phyloP scores from a whole-genome alignment of 164 flowering plant genomes.

The Aristolochia fimbriata region DNA sequence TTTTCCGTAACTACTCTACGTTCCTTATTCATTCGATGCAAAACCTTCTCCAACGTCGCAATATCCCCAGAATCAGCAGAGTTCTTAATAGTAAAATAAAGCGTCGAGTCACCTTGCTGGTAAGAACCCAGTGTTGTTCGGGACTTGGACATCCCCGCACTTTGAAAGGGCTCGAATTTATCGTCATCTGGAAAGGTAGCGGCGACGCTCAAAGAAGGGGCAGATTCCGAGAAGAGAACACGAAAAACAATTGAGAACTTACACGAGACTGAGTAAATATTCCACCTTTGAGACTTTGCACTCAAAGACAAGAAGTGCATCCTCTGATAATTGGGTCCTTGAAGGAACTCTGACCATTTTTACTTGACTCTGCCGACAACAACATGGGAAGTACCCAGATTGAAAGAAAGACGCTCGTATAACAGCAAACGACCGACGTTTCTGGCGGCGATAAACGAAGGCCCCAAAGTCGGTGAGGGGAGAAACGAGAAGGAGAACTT shows the following conservation, averaged over 20 bases:
- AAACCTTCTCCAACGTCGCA: conserved; percentile 36
- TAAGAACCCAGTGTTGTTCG: conserved; percentile 51
- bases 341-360: conserved; percentile 1
- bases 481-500: too few relatives aligned
- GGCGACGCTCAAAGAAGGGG: background rate
- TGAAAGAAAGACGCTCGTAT: too few relatives aligned
- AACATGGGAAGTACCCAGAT: background rate
- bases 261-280: conserved; percentile 9
- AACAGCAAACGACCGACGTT: too few relatives aligned
- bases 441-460: too few relatives aligned
- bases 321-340: background rate
- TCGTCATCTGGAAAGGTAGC: conserved; percentile 4
- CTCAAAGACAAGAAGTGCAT: conserved; percentile 10
- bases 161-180: conserved; percentile 14
- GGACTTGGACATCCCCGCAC: conserved; percentile 29
- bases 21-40: conserved; percentile 52
- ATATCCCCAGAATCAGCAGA: conserved; percentile 51
- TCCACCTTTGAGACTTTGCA: conserved; percentile 11
- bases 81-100: conserved; percentile 39
- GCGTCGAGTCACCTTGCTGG: conserved; percentile 62
- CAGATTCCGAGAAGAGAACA: conserved; percentile 3
- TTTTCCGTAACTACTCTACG: conserved; percentile 45
- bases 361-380: background rate
- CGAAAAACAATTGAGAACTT: conserved; percentile 5
- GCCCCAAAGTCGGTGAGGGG: too few relatives aligned